phyloP scores from a whole-genome alignment of 768 basidiomycete genomes.

The Suillus tomentosus region DNA sequence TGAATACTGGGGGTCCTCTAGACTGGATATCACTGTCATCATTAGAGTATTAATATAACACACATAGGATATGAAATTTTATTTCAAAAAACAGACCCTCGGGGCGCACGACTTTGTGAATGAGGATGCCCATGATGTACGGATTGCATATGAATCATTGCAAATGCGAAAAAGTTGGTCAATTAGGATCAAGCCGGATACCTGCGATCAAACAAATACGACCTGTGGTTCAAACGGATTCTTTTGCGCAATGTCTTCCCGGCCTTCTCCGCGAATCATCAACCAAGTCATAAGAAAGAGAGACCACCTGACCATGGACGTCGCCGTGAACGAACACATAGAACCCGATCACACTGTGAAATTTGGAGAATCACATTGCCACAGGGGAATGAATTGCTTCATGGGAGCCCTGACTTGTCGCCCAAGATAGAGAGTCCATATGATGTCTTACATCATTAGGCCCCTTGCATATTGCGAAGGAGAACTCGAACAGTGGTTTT shows the following conservation, averaged over 20 bases:
- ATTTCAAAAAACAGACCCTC: background rate
- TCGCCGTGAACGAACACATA: background rate
- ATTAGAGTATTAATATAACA: no score
- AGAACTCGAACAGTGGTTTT: no score
- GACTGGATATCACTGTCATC: no score
- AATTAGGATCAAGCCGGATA: background rate
- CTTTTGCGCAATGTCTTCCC: no score
- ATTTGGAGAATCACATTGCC: background rate
- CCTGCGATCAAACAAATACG: background rate
- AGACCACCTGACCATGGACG: no score
- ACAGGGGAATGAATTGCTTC: background rate
- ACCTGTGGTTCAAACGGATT: no score
- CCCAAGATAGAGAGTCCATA: background rate
- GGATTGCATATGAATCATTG: background rate
- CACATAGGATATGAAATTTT: no score
- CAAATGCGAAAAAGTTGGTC: background rate
- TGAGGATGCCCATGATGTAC: background rate
- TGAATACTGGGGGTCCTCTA: no score
- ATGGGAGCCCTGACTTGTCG: background rate
- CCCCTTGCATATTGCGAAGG: no score
- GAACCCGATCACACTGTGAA: background rate
- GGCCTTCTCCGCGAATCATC: no score
- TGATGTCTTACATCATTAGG: background rate
- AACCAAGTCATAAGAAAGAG: no score
- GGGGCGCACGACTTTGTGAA: background rate